Base-by-base conservation (phyloP, 225 moss, liverwort and hornwort genomes). In the Pseudisothecium myosuroides region DNA sequence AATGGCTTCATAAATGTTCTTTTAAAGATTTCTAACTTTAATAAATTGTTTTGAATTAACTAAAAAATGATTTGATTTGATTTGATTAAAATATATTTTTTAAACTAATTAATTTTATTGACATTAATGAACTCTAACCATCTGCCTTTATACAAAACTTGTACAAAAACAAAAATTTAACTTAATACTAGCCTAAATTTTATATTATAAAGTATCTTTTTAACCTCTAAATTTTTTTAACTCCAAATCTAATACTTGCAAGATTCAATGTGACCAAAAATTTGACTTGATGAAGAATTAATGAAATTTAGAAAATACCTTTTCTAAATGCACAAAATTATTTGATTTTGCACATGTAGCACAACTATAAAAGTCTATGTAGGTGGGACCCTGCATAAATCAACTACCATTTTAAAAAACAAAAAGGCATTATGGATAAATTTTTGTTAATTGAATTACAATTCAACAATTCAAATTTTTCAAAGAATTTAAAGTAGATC, bases 401-500 rank as follows among this genome's bases (percentile, higher is more conserved):
- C n/a, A 80, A 41, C 18, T 7, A 61, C n/a, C 2, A 32, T 49
- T 71, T 41, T 6, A 67, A 28, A 37, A 18, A 54, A 10, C 1
- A 5, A 20, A 6, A 49, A 13, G 2, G 11, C 3, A 87, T 20
- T 34, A 36, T 47, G 2, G 6, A 3, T 18, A 7, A 21, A 3
- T 54, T 19, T 39, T 65, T 31, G 0, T 45, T 23, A 55, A n/a
- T 31, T 82, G 22, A 27, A 41, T 41, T 8, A 32, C 2, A 24
- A 6, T 45, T 68, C 3, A 79, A 54, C 0, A 77, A n/a, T 64
- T 64, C 9, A 52, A 32, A 6, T 8, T 22, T 12, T 56, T 3
- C 4, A 72, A 84, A 0, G 22, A 37, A 2, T 1, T 39, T 69
- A 3, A 11, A 0, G 7, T 7, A 14, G 37, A 79, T 37, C 2